Evolutionary conservation across 1,284 basidiomycete species (phyloP), one percentile per base, ranked within the genome.

Genomic region (Ustilago curta): DNA sequence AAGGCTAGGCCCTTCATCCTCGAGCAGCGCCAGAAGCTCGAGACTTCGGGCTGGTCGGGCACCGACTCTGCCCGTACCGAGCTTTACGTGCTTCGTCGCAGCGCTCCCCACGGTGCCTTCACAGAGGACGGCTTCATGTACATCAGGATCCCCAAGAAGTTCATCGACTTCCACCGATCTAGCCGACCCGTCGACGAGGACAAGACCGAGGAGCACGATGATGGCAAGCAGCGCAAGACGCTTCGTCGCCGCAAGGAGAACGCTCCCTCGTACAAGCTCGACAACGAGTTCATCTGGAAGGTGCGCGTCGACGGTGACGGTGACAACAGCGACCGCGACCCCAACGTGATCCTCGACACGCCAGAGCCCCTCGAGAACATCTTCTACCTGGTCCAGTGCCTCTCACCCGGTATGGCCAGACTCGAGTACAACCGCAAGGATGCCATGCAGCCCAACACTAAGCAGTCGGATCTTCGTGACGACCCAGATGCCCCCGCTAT

Each of bases 91-190:
- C 76, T 82, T 51, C 74, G 73, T 65, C 65, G 73, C 51, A 74
- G 44, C 49, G 80, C 80, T 32, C 80, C 80, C 51, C 76, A 73
- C 54, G 79, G 79, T 37, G 63, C 78, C 53, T 80, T 73, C 60
- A 81, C 79, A 48, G 80, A 82, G 35, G 80, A 80, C 59, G 80
- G 79, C 63, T 79, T 71, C 76, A 72, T 82, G 70, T 82, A 82
- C 71, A 58, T 82, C 60, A 65, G 78, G 53, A 59, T 81, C 40
- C 80, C 80, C 29, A 79, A 80, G 69, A 81, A 81, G 74, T 80
- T 79, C 56, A 81, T 82, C 57, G 78, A 81, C 76, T 81, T 81
- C 63, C 70, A 64, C 60, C 78, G 79, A 47, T 77, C 70, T 39
- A 73, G 70, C 62, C 73, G 70, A 7, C 31, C 63, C 23, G 68